Evolutionary conservation across 2,329 filamentous ascomycete species (phyloP), one percentile per base, ranked within the genome.

Genomic region (Stylonectria norvegica): DNA sequence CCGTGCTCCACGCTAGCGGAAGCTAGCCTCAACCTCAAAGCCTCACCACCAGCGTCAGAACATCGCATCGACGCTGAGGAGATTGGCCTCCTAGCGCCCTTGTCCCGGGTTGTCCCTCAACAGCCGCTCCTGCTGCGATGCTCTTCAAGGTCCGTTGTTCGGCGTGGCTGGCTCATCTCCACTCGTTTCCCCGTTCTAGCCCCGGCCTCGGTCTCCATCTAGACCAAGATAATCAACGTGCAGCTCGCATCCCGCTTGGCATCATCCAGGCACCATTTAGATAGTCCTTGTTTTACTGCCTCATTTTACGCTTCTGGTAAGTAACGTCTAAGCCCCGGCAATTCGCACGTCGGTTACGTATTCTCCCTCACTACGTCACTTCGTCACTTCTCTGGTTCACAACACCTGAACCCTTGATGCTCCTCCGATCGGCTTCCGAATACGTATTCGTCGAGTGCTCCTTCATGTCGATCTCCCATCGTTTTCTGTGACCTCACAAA

Each of bases 151-250:
- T 51, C 51, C 49, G 44, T 40, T 50, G 40, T 38, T 56, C 49
- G 50, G 49, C 53, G 50, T 53, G 53, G 53, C 14, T 25, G 22
- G 7, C 22, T 25, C 22, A 25, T n/a, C n/a, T n/a, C n/a, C n/a
- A n/a, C n/a, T n/a, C n/a, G n/a, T n/a, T n/a, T n/a, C n/a, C n/a
- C n/a, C 45, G 28, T 39, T 37, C 38, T 40, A 34, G 38, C 33
- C 38, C 22, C 31, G 19, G n/a, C 36, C 22, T 36, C 36, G 32
- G 30, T 33, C 39, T 42, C 38, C 40, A 47, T 43, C 45, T 38
- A 32, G 39, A 45, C 47, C 42, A 50, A 56, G 53, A 56, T 56
- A 56, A 56, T 55, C 53, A 56, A 56, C 47, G 40, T 56, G 53
- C 53, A 56, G 44, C n/a, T n/a, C n/a, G n/a, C n/a, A n/a, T n/a